Evolutionary conservation across 495 filamentous ascomycete genomes (phyloP).

Genomic region (Aspergillus heteromorphus): DNA sequence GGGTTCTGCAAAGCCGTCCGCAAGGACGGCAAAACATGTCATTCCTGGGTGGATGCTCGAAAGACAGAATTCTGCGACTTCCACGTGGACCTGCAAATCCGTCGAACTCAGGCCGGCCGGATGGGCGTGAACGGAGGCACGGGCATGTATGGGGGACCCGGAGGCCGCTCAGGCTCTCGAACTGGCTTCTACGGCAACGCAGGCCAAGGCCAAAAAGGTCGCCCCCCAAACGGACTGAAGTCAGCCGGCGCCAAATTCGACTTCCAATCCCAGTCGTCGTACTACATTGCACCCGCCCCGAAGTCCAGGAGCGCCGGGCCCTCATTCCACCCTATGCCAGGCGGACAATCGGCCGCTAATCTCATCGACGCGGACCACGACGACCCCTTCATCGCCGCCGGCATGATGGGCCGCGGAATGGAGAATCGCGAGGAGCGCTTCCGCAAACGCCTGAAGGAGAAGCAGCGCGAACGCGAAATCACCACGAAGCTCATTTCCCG

Average conservation of each 20-base stretch:
- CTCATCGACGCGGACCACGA: constrained; percentile 66
- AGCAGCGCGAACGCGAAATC: constrained; percentile 78
- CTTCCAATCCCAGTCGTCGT: constrained; percentile 48
- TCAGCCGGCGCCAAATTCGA: constrained; percentile 55
- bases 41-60: constrained; percentile 76
- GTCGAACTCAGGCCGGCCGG: constrained; percentile 61
- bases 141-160: constrained; percentile 45
- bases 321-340: constrained; percentile 18
- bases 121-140: constrained; percentile 71
- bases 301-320: constrained; percentile 23
- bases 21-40: constrained; percentile 77
- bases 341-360: constrained; percentile 49
- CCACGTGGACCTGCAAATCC: constrained; percentile 74
- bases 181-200: constrained; percentile 43
- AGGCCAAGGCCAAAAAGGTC: constrained; percentile 32
- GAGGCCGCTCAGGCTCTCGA: constrained; percentile 37
- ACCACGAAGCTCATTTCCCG: constrained; percentile 58
- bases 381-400: constrained; percentile 49
- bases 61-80: constrained; percentile 92
- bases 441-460: constrained; percentile 60
- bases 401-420: constrained; percentile 38
- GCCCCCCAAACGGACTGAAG: constrained; percentile 33
- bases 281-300: constrained; percentile 48
- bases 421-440: constrained; percentile 60
- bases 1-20: constrained; percentile 81